phyloP scores from a whole-genome alignment of 768 basidiomycete species.

The Psilocybe cubensis region DNA sequence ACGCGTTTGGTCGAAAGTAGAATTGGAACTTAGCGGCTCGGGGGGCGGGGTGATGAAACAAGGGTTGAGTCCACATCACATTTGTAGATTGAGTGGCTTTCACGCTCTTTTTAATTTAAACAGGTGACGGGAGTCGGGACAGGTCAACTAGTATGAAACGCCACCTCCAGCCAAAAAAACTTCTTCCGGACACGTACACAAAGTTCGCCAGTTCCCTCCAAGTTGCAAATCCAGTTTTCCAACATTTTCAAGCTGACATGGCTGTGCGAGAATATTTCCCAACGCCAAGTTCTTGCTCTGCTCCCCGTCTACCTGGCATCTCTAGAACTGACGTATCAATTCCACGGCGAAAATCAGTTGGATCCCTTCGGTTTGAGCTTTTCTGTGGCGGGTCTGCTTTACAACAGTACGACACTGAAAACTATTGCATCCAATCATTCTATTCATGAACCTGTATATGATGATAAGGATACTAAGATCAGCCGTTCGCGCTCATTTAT shows the following conservation, averaged over 20 bases:
- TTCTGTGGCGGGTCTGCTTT: not conserved
- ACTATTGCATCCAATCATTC: too few species aligned
- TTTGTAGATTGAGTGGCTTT: constrained; percentile 6
- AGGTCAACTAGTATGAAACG: constrained; percentile 2
- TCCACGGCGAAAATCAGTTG: too few species aligned
- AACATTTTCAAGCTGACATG: not conserved
- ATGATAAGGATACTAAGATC: too few species aligned
- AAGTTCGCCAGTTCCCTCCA: too few species aligned
- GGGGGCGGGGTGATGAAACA: constrained; percentile 8
- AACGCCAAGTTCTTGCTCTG: not conserved
- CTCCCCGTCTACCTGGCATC: not conserved
- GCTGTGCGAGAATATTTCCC: not conserved
- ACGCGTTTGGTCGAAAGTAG: too few species aligned
- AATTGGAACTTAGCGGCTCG: not conserved
- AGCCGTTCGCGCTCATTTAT: too few species aligned
- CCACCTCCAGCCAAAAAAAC: not conserved
- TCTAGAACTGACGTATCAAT: too few species aligned
- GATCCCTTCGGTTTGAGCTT: not conserved
- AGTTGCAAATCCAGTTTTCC: too few species aligned
- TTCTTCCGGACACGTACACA: not conserved
- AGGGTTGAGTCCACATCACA: not conserved
- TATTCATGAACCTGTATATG: too few species aligned
- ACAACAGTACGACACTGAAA: not conserved
- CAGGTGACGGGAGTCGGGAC: not conserved
- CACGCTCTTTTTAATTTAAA: constrained; percentile 4